These are phyloP conservation scores for Candida krabiensis DNA, from an alignment of 805 yeast species.

Conservation along the genomic window DNA sequence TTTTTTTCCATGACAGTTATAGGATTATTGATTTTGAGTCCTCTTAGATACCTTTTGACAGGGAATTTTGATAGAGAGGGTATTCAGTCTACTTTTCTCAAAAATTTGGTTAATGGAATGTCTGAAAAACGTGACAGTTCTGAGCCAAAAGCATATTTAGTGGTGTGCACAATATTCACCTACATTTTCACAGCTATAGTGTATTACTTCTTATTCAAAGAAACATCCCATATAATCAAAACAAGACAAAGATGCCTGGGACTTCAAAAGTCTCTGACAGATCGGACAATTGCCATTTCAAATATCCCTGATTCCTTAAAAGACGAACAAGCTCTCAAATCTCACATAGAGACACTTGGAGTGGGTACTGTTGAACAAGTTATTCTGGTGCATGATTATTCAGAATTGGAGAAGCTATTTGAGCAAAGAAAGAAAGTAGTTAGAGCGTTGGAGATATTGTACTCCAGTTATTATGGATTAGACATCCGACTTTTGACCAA, in stretches of 20 bases:
- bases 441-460: constrained; percentile 39
- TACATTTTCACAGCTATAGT: constrained; percentile 52
- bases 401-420: constrained; percentile 41
- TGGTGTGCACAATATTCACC: constrained; percentile 57
- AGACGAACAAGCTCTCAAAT: constrained; percentile 42
- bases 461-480: constrained; percentile 43
- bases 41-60: constrained; percentile 51
- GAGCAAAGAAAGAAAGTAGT: constrained; percentile 34
- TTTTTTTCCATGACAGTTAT: constrained; percentile 43
- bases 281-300: constrained; percentile 54
- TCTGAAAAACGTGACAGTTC: constrained; percentile 25
- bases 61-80: constrained; percentile 44
- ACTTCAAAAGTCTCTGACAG: constrained; percentile 58
- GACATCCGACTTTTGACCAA: constrained; percentile 34
- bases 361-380: constrained; percentile 56
- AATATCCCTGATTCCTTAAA: constrained; percentile 52
- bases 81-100: constrained; percentile 5
- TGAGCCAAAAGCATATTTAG: constrained; percentile 37
- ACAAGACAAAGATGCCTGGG: constrained; percentile 60
- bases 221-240: constrained; percentile 48
- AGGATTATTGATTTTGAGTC: constrained; percentile 50
- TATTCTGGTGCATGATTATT: constrained; percentile 43
- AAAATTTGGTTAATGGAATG: constrained; percentile 8
- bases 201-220: constrained; percentile 43
- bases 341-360: constrained; percentile 53